Evolutionary conservation across 495 filamentous ascomycete genomes (phyloP).

Genomic region (Evansstolkia leycettana): DNA sequence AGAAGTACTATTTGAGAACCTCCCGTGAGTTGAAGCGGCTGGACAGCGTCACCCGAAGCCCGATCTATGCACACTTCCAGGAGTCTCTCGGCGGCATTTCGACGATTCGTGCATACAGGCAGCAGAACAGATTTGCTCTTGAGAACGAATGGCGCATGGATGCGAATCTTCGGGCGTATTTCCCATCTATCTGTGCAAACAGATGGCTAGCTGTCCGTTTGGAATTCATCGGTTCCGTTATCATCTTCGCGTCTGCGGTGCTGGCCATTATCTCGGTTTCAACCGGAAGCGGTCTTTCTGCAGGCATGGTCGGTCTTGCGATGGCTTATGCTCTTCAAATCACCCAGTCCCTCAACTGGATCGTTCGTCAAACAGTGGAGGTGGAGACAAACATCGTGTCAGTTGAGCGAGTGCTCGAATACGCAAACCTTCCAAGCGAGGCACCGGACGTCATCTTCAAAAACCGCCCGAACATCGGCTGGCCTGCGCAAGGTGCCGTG

Average conservation of each 20-base stretch:
- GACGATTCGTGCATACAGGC: slow-evolving; percentile 94
- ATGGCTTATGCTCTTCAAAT: slow-evolving; percentile 98
- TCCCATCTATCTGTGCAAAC: slow-evolving; percentile 92
- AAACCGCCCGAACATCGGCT: slow-evolving; percentile 74
- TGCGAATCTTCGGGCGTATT: slow-evolving; percentile 89
- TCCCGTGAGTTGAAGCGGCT: slow-evolving; percentile 93
- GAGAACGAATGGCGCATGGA: slow-evolving; percentile 99
- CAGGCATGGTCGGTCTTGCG: slow-evolving; percentile 79
- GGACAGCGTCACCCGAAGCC: slow-evolving; percentile 88
- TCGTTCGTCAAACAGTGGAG: slow-evolving; percentile 96
- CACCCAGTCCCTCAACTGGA: slow-evolving; percentile 98
- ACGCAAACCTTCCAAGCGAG: slow-evolving; percentile 85
- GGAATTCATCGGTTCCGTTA: slow-evolving; percentile 91
- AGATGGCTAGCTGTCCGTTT: slow-evolving; percentile 92
- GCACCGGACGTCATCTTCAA: slow-evolving; percentile 89
- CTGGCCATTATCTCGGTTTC: slow-evolving; percentile 75
- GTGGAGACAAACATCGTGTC: slow-evolving; percentile 99
- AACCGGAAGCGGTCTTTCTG: slow-evolving; percentile 50
- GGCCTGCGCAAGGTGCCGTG: slow-evolving; percentile 85
- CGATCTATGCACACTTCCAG: slow-evolving; percentile 97
- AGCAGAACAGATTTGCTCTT: slow-evolving; percentile 71
- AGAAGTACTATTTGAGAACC: slow-evolving; percentile 92
- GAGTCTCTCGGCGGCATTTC: slow-evolving; percentile 90
- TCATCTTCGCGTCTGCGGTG: slow-evolving; percentile 78
- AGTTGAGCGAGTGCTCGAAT: slow-evolving; percentile 95